Base-by-base conservation (phyloP, 2,329 filamentous ascomycete genomes). In the Botrytis porri region DNA sequence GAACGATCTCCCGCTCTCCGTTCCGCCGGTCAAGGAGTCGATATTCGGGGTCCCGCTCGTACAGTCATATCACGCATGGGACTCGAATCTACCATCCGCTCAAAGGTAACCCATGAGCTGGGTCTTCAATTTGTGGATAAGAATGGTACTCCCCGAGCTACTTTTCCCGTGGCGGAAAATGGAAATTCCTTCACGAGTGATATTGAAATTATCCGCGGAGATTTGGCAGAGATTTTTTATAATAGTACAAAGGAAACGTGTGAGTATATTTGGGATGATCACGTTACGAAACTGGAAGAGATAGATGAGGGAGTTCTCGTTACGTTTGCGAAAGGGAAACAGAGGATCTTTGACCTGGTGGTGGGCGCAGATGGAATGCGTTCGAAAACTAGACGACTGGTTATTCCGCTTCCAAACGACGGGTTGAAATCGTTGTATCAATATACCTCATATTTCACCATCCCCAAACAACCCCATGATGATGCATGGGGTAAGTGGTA, bases 21-120 rank as follows among this genome's bases (percentile, higher is more conserved):
- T 3, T 80, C 83, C 1, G 81, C 82, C 0, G 88, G 88, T 0
- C 83, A 85, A 16, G 86, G 88, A 63, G 79, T 90, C 41, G 88
- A 90, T 75, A 81, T 90, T 4, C 84, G 86, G 82, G 81, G 79
- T 12, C 77, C 76, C 3, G 82, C 82, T 3, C 81, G 84, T 7
- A 77, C 79, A 1, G 78, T 84, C 2, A 83, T 84, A 79, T 78
- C 80, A 3, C 81, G 79, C 60, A 84, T 84, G 75, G 82, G 83
- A 0, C 82, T 82, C 0, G 80, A 84, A 78, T 82, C 83, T 60
- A 79, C 80, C 0, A 81, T 84, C n/a, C 79, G 78, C 29, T 78
- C 80, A 61, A 82, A 81, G 48, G 80, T 76, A 1, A 82, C 82
- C 2, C 81, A 82, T 1, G 81, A 87, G 75, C 79, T 84, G 43